Conservation (phyloP, 345 rosid genomes). For the Iberis pinnata region DNA sequence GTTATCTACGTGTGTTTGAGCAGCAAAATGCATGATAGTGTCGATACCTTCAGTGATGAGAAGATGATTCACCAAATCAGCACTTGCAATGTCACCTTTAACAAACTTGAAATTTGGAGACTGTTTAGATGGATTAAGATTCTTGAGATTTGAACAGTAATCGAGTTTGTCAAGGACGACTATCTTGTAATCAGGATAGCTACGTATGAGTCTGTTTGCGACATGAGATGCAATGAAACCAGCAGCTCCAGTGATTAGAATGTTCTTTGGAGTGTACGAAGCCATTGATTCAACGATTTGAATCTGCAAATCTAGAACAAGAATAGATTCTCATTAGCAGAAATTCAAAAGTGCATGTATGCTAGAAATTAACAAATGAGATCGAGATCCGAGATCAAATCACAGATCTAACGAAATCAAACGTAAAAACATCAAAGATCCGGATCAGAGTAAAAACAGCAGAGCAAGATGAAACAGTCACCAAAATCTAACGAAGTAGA, state of each 20-base stretch:
- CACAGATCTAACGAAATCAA: constrained; percentile 5
- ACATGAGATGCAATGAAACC: constrained; percentile 88
- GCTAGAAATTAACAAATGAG: background rate
- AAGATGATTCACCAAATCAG: constrained; percentile 81
- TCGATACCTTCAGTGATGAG: constrained; percentile 80
- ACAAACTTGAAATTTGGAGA: constrained; percentile 77
- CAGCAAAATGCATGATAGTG: constrained; percentile 91
- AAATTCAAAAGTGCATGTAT: too few species aligned
- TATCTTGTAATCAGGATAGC: constrained; percentile 74
- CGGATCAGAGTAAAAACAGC: too few species aligned
- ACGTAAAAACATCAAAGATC: background rate
- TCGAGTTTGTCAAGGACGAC: constrained; percentile 89
- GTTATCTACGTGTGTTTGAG: constrained; percentile 86
- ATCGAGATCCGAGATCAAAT: too few species aligned
- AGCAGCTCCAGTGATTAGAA: constrained; percentile 83
- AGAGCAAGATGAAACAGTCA: too few species aligned
- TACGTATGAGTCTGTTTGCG: constrained; percentile 59
- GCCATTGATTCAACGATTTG: constrained; percentile 26
- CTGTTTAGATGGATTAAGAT: constrained; percentile 53
- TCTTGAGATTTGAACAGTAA: constrained; percentile 79
- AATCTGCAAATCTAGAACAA: constrained; percentile 3
- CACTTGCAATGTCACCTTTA: constrained; percentile 83
- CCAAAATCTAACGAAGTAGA: too few species aligned
- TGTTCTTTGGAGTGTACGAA: constrained; percentile 63
- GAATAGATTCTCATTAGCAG: too few species aligned